Evolutionary conservation across 1,139 yeast genomes (phyloP), one percentile per base, ranked within the genome.

Genomic region (Meyerozyma elateridarum): DNA sequence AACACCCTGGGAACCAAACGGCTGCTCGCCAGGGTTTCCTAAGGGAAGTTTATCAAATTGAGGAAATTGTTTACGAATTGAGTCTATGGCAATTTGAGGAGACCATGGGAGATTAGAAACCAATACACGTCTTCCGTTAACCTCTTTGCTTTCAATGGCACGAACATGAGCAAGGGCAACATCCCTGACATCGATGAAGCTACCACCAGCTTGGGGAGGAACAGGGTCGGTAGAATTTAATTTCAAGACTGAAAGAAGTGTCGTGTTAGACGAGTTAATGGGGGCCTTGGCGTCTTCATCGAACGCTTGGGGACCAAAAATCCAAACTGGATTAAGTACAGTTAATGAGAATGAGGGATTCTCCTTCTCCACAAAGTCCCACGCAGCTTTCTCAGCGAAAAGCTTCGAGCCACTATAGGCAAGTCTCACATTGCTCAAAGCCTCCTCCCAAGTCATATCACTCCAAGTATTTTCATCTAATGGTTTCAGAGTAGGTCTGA

Each of bases 251-350:
- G 35, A 28, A 31, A 54, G 54, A 29, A 67, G 44, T 7, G 58
- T 25, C 36, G 61, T 59, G 22, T 61, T 51, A 9, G 70, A 62
- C 11, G 56, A 49, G 40, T 64, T 32, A 14, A 31, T 16, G n/a
- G 47, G 43, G 5, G 28, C 37, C 14, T 41, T 38, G 8, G 41
- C 46, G 15, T 39, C 44, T 5, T 40, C 36, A 17, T 47, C 46
- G 27, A 43, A 48, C 15, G 49, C 51, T 39, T 70, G 72, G 6
- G 79, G 80, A 12, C 80, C 80, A 41, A 68, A 61, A 2, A 72
- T 75, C 40, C 56, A 71, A 16, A 64, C 65, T 9, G 81, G 80
- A 38, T 63, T 65, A 6, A 75, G 64, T 1, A 69, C 59, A 8
- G 68, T 50, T 17, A 76, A 44, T 6, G 54, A 53, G 44, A 75